Evolutionary conservation across 2,329 filamentous ascomycete species (phyloP).

Genomic region (Elsinoe necatrix): DNA sequence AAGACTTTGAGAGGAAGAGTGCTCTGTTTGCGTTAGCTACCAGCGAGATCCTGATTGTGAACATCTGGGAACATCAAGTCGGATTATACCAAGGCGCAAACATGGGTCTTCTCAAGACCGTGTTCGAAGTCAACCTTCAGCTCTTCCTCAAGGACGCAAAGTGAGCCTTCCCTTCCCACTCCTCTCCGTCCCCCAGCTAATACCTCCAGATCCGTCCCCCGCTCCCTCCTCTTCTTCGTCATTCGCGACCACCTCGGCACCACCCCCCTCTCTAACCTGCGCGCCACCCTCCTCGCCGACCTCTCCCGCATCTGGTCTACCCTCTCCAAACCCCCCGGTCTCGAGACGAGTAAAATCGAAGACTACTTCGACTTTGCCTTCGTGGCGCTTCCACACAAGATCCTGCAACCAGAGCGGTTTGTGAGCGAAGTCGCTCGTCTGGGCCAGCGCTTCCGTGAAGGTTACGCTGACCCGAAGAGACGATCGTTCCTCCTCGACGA

Average conservation of each 20-base stretch:
- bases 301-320: slow-evolving; percentile 86
- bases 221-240: slow-evolving; percentile 94
- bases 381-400: slow-evolving; percentile 90
- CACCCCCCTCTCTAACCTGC: slow-evolving; percentile 82
- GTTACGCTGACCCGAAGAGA: slow-evolving; percentile 57
- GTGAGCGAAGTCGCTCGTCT: slow-evolving; percentile 69
- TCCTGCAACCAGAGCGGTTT: slow-evolving; percentile 89
- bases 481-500: slow-evolving; percentile 57
- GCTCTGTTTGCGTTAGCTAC: slow-evolving; percentile 94
- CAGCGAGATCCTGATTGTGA: slow-evolving; percentile 95
- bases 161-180: slow-evolving; percentile 41
- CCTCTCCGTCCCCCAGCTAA: slow-evolving; percentile 5
- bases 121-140: slow-evolving; percentile 97
- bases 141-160: slow-evolving; percentile 92
- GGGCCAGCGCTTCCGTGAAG: slow-evolving; percentile 71
- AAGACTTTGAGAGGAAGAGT: slow-evolving; percentile 98
- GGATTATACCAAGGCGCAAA: slow-evolving; percentile 97
- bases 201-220: slow-evolving; percentile 60
- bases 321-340: slow-evolving; percentile 79
- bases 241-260: slow-evolving; percentile 93
- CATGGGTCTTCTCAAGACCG: slow-evolving; percentile 96
- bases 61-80: slow-evolving; percentile 99
- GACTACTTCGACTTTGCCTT: slow-evolving; percentile 99
- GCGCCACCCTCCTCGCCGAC: slow-evolving; percentile 83
- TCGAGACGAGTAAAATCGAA: slow-evolving; percentile 82